phyloP scores from a whole-genome alignment of 2,329 filamentous ascomycete species.

The Tolypocladium nubicola region DNA sequence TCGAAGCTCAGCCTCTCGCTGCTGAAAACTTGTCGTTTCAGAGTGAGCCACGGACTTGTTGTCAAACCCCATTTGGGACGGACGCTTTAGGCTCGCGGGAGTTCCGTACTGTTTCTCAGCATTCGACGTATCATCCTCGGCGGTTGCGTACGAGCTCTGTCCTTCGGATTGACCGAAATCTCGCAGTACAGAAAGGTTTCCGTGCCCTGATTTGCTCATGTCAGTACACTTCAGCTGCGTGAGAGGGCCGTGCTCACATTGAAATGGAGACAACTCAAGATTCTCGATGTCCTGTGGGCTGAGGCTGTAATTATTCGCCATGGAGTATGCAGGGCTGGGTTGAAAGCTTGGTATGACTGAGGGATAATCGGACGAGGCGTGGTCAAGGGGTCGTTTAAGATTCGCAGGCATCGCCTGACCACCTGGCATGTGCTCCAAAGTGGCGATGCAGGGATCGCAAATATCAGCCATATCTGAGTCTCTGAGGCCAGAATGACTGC shows the following conservation, averaged over 20 bases:
- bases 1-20: constrained; percentile 25
- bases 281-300: constrained; percentile 21
- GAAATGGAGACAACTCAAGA: constrained; percentile 23
- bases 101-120: not conserved
- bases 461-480: not conserved
- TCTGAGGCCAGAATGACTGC: not conserved
- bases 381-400: not conserved
- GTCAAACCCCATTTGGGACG: not conserved
- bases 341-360: constrained; percentile 22
- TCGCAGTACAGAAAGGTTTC: constrained; percentile 7
- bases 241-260: constrained; percentile 12
- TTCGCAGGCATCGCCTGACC: not conserved
- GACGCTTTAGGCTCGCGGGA: not conserved
- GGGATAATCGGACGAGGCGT: constrained; percentile 21
- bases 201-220: constrained; percentile 10
- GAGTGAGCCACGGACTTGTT: constrained; percentile 14
- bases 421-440: not conserved
- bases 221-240: not conserved
- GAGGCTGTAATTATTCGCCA: constrained; percentile 15
- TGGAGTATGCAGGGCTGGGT: constrained; percentile 18
- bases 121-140: constrained; percentile 8
- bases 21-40: constrained; percentile 25
- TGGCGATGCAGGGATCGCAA: not conserved
- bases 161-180: constrained; percentile 11
- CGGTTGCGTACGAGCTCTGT: constrained; percentile 14